Evolutionary conservation across 1,139 yeast species (phyloP), one percentile per base, ranked within the genome.

Genomic region (Zygosaccharomyces pseudobailii): DNA sequence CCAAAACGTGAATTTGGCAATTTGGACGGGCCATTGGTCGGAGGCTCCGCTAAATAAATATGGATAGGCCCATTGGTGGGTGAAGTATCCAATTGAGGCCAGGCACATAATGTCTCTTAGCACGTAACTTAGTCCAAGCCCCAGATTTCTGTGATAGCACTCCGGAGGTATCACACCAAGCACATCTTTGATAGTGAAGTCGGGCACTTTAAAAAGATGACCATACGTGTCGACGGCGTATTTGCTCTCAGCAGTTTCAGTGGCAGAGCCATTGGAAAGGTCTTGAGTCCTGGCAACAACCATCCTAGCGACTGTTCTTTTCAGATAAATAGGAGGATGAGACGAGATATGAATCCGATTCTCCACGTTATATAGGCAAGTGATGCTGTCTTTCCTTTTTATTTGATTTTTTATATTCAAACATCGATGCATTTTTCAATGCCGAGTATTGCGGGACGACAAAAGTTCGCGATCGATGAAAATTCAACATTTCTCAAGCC

Each of bases 111-210:
- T 74, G 58, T 82, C 87, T 57, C 87, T 72, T 45, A 72, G 72
- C 10, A 81, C 84, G 57, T 80, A 82, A 50, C 69, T 73, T 53
- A 82, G 66, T 3, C 84, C 79, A 40, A 67, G 65, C 37, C 68
- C 55, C 47, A 79, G 63, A 45, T 75, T 71, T 61, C 86, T 73
- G 55, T 80, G 76, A 65, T 79, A 81, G 58, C 86, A 80, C 58
- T 79, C 78, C 43, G 75, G 66, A 43, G 87, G 87, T 59, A 82
- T 81, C 39, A 80, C 82, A 36, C 71, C 65, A 46, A 82, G 69
- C 45, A 82, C 76, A 45, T 80, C 83, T 70, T 79, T 80, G 60
- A 82, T 80, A 49, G 82, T 65, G 65, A 67, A 80, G 61, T 80
- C 84, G 7, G 87, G 86, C 6, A 75, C 86, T 45, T 74, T 72